A percentile compares a stretch with the other conserved stretches of the same genome.
Evolutionary conservation across 2,329 filamentous ascomycete species (phyloP).

Genomic region (Arthrinium phaeospermum): DNA sequence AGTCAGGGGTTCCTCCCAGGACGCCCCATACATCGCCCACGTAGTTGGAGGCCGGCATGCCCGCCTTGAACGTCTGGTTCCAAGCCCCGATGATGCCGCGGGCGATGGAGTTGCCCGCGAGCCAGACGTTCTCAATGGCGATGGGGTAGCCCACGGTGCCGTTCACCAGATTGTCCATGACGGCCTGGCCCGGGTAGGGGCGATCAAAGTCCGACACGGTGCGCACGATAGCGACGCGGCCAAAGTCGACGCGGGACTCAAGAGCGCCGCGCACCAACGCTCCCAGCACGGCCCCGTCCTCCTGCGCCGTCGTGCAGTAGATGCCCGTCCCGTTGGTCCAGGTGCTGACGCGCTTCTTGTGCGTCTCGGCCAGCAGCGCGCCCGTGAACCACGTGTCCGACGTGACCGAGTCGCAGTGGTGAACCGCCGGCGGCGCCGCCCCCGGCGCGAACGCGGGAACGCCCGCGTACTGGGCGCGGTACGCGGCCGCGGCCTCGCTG

Average conservation of each 20-base stretch:
- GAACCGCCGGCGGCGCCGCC: constrained; percentile 56
- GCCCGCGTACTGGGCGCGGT: constrained; percentile 12
- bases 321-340: constrained; percentile 70
- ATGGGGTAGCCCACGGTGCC: constrained; percentile 16
- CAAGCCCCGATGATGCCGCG: constrained; percentile 67
- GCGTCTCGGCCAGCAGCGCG: constrained; percentile 62
- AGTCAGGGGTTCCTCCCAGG: constrained; percentile 69
- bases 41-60: constrained; percentile 67
- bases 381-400: constrained; percentile 77
- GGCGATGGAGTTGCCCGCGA: constrained; percentile 69
- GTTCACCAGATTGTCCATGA: constrained; percentile 20
- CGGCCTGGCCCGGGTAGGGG: constrained; percentile 21
- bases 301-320: constrained; percentile 76
- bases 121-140: constrained; percentile 70
- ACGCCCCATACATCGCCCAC: constrained; percentile 75
- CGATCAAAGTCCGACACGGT: constrained; percentile 24
- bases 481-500: constrained; percentile 35
- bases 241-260: constrained; percentile 63
- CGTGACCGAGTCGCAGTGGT: constrained; percentile 71
- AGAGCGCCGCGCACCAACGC: constrained; percentile 59
- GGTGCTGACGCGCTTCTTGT: constrained; percentile 57
- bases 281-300: constrained; percentile 73
- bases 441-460: constrained; percentile 37
- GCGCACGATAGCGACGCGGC: constrained; percentile 70
- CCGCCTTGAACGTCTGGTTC: constrained; percentile 62